These are phyloP conservation scores for Xanthoconium separans DNA, from an alignment of 1,284 basidiomycete genomes.

Conservation along the genomic window DNA sequence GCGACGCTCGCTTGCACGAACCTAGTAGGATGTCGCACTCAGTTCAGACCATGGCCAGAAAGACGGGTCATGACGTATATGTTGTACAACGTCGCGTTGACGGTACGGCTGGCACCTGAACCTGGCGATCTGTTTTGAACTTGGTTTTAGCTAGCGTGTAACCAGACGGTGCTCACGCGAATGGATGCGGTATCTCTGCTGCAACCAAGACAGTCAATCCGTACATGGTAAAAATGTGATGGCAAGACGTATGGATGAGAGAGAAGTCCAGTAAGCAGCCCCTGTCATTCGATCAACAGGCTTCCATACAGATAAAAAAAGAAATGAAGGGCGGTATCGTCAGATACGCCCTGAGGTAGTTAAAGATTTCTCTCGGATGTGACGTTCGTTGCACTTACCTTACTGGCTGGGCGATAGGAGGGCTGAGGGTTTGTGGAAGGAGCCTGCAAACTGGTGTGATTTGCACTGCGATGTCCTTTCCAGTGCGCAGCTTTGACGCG, in stretches of 20 bases:
- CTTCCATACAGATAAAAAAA: neutral
- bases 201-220: neutral
- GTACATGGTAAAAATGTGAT: constrained; percentile 3
- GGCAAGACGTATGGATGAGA: constrained; percentile 11
- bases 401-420: no score
- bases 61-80: constrained; percentile 35
- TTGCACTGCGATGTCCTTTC: no score
- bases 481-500: no score
- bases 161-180: constrained; percentile 19
- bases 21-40: constrained; percentile 11
- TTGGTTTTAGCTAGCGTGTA: neutral
- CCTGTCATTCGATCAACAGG: constrained; percentile 5
- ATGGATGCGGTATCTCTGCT: constrained; percentile 38
- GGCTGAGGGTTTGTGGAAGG: no score
- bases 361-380: no score
- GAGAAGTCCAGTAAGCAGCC: constrained; percentile 14
- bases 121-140: constrained; percentile 42
- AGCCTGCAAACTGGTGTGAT: no score
- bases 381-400: no score
- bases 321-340: neutral
- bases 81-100: constrained; percentile 56
- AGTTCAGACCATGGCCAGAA: neutral
- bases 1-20: constrained; percentile 48
- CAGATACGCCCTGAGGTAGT: no score
- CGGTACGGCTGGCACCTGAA: constrained; percentile 51